Conservation (phyloP, 2,329 filamentous ascomycete genomes). For the Periconia sp. region DNA sequence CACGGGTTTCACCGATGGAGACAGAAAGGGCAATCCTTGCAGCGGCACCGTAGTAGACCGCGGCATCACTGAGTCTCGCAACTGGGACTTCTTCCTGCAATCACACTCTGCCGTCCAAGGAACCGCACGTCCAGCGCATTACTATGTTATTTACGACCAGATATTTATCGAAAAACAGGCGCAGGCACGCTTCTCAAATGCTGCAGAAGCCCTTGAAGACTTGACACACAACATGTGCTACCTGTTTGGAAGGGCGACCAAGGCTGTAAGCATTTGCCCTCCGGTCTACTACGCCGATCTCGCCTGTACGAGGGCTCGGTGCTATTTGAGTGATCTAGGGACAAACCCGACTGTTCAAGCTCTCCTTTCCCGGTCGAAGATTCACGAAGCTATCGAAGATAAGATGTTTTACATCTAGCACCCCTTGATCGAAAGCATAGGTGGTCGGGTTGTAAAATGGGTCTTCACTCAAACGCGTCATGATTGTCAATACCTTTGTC, state of each 20-base stretch:
- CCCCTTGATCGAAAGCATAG: too few species aligned
- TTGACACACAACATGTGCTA: conserved; percentile 84
- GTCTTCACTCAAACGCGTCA: too few species aligned
- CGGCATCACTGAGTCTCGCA: conserved; percentile 67
- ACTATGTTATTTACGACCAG: conserved; percentile 65
- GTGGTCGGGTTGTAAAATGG: too few species aligned
- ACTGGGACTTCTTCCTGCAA: conserved; percentile 84
- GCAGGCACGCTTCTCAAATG: too few species aligned
- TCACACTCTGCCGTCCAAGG: conserved; percentile 81
- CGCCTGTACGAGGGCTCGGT: conserved; percentile 75
- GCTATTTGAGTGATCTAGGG: conserved; percentile 60
- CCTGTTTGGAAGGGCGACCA: conserved; percentile 80
- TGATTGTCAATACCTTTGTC: too few species aligned
- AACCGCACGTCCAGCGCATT: conserved; percentile 82
- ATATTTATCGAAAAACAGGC: too few species aligned
- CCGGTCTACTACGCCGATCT: conserved; percentile 90
- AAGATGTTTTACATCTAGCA: conserved; percentile 27
- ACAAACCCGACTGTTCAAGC: conserved; percentile 2
- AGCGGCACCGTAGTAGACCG: conserved; percentile 85
- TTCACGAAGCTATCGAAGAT: conserved; percentile 19
- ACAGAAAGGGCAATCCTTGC: conserved; percentile 65
- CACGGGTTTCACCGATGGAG: conserved; percentile 48
- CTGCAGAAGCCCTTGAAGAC: conserved; percentile 70
- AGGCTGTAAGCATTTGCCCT: conserved; percentile 82
- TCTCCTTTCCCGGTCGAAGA: conserved; percentile 16